These are phyloP conservation scores for Sequoia sempervirens DNA, from an alignment of 75 land plant genomes.

Conservation along the genomic window DNA sequence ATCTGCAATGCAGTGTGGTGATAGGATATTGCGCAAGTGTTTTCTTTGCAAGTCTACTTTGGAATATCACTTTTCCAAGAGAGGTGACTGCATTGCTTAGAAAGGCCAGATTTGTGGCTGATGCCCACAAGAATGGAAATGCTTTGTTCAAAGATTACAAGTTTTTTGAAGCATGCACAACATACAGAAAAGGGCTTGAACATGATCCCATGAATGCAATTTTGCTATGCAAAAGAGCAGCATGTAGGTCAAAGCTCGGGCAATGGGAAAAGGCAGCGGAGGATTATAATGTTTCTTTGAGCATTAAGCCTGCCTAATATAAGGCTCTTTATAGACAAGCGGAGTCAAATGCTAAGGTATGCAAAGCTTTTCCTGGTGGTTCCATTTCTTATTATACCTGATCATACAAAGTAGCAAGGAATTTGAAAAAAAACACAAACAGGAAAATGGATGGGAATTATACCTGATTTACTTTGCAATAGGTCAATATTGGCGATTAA, in stretches of 20 bases:
- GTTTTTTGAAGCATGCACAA: conserved; percentile 56
- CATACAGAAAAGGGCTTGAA: conserved; percentile 76
- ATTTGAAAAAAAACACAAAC: no score
- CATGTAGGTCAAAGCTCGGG: conserved; percentile 71
- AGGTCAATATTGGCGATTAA: no score
- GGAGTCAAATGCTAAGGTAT: conserved; percentile 32
- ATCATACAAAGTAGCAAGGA: no score
- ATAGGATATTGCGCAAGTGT: conserved; percentile 58
- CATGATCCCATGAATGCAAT: conserved; percentile 68
- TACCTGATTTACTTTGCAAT: no score
- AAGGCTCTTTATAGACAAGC: conserved; percentile 73
- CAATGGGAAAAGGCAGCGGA: conserved; percentile 84
- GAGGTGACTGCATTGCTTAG: conserved; percentile 30
- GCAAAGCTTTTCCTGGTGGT: background rate
- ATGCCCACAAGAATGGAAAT: conserved; percentile 64
- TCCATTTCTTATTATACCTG: no score
- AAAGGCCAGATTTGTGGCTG: conserved; percentile 53
- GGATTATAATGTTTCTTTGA: conserved; percentile 75
- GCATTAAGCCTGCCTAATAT: conserved; percentile 62
- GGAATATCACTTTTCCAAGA: conserved; percentile 8
- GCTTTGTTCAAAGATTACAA: conserved; percentile 56
- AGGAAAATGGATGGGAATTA: no score
- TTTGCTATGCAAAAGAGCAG: conserved; percentile 86
- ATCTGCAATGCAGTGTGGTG: conserved; percentile 39
- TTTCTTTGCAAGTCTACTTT: conserved; percentile 49